Percentiles rank a stretch among this genome's conserved stretches.
Conservation (phyloP, 345 rosid genomes). For the Passiflora organensis region DNA sequence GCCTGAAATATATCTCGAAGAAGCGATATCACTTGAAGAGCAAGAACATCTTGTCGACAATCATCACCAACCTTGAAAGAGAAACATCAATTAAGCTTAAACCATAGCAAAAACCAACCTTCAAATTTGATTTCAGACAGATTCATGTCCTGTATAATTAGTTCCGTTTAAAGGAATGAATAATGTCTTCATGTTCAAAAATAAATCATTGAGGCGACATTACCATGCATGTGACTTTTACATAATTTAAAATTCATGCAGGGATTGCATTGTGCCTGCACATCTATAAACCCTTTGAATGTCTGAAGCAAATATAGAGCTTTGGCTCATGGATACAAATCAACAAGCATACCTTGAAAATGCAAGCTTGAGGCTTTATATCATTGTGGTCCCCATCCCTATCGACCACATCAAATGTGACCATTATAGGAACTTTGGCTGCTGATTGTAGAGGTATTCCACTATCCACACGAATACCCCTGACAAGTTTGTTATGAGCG, state of each 20-base stretch:
- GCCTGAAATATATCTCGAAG: constrained; percentile 88
- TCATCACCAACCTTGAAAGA: constrained; percentile 91
- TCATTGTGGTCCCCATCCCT: constrained; percentile 58
- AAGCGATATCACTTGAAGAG: constrained; percentile 95
- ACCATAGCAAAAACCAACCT: not conserved
- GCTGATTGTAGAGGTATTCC: constrained; percentile 99
- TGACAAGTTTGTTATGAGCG: constrained; percentile 84
- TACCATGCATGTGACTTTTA: too few relatives aligned
- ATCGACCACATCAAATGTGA: constrained; percentile 86
- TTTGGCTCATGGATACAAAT: not conserved
- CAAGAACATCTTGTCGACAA: constrained; percentile 99
- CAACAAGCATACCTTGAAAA: constrained; percentile 69
- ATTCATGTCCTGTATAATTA: too few relatives aligned
- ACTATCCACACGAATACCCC: constrained; percentile 84
- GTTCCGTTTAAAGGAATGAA: too few relatives aligned
- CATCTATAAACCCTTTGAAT: not conserved
- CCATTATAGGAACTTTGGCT: constrained; percentile 96
- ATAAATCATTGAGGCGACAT: too few relatives aligned
- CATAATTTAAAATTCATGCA: too few relatives aligned
- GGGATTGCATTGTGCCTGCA: too few relatives aligned
- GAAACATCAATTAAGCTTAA: constrained; percentile 8
- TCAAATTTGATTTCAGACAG: too few relatives aligned
- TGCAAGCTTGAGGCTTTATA: constrained; percentile 88
- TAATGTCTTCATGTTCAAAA: too few relatives aligned
- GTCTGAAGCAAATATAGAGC: not conserved